These are phyloP conservation scores for Starmerella floricola DNA, from an alignment of 805 yeast genomes.

Conservation along the genomic window DNA sequence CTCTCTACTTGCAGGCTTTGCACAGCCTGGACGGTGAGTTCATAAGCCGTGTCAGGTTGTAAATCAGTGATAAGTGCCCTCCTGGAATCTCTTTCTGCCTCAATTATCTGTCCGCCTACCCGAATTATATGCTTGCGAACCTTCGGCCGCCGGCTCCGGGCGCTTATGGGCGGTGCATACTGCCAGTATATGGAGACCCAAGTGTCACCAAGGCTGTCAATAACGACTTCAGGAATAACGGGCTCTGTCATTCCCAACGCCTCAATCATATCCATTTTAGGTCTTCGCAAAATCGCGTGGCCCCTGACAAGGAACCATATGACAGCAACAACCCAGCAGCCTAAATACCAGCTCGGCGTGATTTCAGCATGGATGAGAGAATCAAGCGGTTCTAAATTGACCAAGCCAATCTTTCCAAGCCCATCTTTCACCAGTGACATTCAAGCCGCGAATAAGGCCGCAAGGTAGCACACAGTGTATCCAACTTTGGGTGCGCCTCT, in stretches of 20 bases:
- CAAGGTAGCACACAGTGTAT: too few relatives aligned
- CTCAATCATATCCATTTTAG: slow-evolving; percentile 9
- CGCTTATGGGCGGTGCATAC: background rate
- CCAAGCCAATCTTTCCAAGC: too few relatives aligned
- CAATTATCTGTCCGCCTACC: slow-evolving; percentile 15
- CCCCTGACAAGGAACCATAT: slow-evolving; percentile 8
- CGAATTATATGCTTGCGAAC: slow-evolving; percentile 5
- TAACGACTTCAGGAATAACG: slow-evolving; percentile 9
- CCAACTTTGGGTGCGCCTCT: too few relatives aligned
- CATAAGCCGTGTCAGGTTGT: slow-evolving; percentile 27
- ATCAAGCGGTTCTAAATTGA: too few relatives aligned
- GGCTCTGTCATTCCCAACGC: slow-evolving; percentile 11
- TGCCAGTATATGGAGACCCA: slow-evolving; percentile 16
- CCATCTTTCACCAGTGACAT: too few relatives aligned
- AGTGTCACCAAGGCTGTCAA: slow-evolving; percentile 15
- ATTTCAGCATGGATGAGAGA: too few relatives aligned
- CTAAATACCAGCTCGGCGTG: background rate
- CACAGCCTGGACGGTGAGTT: slow-evolving; percentile 28
- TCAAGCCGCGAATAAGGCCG: too few relatives aligned
- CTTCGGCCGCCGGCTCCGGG: slow-evolving; percentile 6
- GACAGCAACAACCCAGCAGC: slow-evolving; percentile 1
- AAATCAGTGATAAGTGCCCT: slow-evolving; percentile 27
- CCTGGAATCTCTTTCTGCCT: slow-evolving; percentile 28
- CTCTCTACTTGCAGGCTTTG: background rate
- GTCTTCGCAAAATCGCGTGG: slow-evolving; percentile 2